These are phyloP conservation scores for Tricholomella constricta DNA, from an alignment of 768 basidiomycete genomes.

Conservation along the genomic window DNA sequence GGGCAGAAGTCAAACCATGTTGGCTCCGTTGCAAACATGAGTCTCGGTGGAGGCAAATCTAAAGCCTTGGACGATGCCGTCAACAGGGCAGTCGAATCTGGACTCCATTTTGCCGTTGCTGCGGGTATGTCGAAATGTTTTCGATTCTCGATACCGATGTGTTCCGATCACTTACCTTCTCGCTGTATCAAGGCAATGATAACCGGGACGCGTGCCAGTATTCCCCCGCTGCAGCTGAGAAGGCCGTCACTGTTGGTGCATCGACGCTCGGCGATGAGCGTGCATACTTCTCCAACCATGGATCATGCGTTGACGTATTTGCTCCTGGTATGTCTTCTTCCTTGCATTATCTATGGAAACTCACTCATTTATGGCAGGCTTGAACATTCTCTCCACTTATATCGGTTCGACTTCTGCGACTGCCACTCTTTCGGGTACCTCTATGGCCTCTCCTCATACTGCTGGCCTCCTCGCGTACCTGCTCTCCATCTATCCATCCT, in stretches of 20 bases:
- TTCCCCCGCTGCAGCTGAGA: constrained; percentile 88
- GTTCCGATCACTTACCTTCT: not conserved
- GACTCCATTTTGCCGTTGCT: constrained; percentile 96
- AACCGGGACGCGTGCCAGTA: constrained; percentile 89
- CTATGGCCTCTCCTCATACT: constrained; percentile 94
- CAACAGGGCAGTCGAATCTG: constrained; percentile 77
- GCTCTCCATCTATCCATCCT: constrained; percentile 81
- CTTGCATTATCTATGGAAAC: not conserved
- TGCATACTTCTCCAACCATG: constrained; percentile 92
- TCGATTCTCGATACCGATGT: not conserved
- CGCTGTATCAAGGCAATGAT: constrained; percentile 60
- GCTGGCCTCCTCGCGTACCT: constrained; percentile 92
- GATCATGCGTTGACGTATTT: constrained; percentile 89
- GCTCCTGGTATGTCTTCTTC: constrained; percentile 62
- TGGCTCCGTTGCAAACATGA: constrained; percentile 97
- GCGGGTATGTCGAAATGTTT: constrained; percentile 61
- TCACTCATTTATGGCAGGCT: constrained; percentile 35
- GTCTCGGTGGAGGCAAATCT: constrained; percentile 94
- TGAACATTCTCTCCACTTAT: constrained; percentile 91
- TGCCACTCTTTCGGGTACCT: constrained; percentile 85
- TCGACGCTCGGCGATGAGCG: constrained; percentile 79
- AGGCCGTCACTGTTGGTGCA: constrained; percentile 94
- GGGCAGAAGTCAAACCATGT: constrained; percentile 78
- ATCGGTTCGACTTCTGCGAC: constrained; percentile 61
- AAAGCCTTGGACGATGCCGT: constrained; percentile 82